A percentile compares a stretch with the other conserved stretches of the same genome.
phyloP scores from a whole-genome alignment of 495 filamentous ascomycete species.

The Aspergillus nidulans region DNA sequence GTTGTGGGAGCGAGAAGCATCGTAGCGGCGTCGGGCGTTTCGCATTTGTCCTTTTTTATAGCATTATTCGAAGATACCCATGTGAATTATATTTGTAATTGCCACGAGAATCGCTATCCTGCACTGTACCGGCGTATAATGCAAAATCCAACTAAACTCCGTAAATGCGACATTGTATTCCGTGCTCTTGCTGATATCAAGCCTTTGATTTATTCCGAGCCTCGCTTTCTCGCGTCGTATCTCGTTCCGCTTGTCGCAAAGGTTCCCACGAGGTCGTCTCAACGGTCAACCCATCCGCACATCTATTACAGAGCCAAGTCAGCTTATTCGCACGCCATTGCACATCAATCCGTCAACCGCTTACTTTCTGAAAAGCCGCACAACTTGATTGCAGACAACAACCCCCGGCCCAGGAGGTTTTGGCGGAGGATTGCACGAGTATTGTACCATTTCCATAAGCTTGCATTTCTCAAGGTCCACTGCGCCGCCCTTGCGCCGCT shows the following conservation, averaged over 20 bases:
- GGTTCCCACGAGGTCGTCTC: slow-evolving; percentile 80
- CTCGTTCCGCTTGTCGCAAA: slow-evolving; percentile 27
- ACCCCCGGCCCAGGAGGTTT: slow-evolving; percentile 50
- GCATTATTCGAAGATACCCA: slow-evolving; percentile 39
- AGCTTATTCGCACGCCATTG: neutral
- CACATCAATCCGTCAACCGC: slow-evolving; percentile 17
- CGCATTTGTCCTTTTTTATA: slow-evolving; percentile 22
- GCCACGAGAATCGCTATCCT: slow-evolving; percentile 1
- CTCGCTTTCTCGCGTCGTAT: slow-evolving; percentile 22
- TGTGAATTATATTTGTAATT: slow-evolving; percentile 19
- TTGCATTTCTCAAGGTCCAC: slow-evolving; percentile 65
- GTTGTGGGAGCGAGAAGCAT: neutral
- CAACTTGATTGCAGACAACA: slow-evolving; percentile 67
- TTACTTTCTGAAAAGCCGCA: slow-evolving; percentile 77
- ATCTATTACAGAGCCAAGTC: slow-evolving; percentile 45
- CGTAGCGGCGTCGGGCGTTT: slow-evolving; percentile 23
- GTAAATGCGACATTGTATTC: slow-evolving; percentile 13
- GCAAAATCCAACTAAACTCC: slow-evolving; percentile 24
- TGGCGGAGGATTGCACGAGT: slow-evolving; percentile 63
- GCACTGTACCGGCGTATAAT: neutral
- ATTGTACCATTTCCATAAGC: slow-evolving; percentile 75
- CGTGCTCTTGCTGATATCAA: neutral
- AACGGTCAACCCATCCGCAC: slow-evolving; percentile 67
- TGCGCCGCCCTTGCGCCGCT: slow-evolving; percentile 38
- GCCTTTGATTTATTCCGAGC: slow-evolving; percentile 6